Conservation (phyloP, 73 alveolate genomes). For the Paramecium sonneborni region DNA sequence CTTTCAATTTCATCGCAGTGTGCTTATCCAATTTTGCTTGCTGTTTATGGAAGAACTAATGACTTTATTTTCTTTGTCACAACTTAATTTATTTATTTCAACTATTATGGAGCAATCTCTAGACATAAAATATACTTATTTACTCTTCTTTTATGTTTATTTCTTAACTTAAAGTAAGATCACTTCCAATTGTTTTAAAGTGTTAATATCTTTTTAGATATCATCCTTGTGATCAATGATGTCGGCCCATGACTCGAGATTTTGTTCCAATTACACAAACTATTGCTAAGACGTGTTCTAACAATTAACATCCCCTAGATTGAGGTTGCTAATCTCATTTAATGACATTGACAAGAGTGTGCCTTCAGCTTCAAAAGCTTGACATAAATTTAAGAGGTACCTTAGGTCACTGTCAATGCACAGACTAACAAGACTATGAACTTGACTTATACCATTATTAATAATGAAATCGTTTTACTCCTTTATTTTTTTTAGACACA, state of each 20-base stretch:
- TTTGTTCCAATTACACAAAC: not conserved
- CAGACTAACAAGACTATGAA: constrained; percentile 32
- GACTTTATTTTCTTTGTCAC: constrained; percentile 33
- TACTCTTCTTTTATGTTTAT: constrained; percentile 40
- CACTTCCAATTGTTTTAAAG: constrained; percentile 40
- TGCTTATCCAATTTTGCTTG: constrained; percentile 39
- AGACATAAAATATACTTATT: not conserved
- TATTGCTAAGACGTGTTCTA: not conserved
- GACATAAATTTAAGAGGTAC: not conserved
- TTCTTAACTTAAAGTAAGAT: constrained; percentile 2
- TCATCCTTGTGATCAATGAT: constrained; percentile 35
- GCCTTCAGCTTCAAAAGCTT: constrained; percentile 49
- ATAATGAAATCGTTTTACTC: not conserved
- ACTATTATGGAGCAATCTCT: constrained; percentile 30
- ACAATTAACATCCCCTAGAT: constrained; percentile 32
- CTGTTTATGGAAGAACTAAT: constrained; percentile 49
- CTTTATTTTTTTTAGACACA: constrained; percentile 2
- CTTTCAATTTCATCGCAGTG: constrained; percentile 47
- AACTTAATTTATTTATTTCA: constrained; percentile 48
- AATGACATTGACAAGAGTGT: constrained; percentile 48
- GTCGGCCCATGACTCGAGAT: constrained; percentile 54
- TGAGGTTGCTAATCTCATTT: constrained; percentile 45
- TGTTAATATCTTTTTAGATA: constrained; percentile 25
- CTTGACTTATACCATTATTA: constrained; percentile 26
- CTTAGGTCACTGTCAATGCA: constrained; percentile 6